phyloP scores from a whole-genome alignment of 768 basidiomycete species.

The Rhodocollybia butyracea region DNA sequence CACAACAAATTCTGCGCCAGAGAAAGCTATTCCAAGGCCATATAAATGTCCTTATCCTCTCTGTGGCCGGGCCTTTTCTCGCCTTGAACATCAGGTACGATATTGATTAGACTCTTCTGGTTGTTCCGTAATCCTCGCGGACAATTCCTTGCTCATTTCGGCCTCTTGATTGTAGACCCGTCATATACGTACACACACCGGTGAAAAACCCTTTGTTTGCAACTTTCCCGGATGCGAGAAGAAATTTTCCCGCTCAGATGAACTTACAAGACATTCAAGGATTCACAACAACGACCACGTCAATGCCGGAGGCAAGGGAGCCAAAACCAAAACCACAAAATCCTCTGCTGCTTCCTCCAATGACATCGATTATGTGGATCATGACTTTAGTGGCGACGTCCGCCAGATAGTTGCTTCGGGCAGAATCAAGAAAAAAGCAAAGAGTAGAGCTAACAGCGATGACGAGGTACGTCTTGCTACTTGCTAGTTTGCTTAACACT shows the following conservation, averaged over 20 bases:
- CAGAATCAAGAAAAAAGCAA: constrained; percentile 68
- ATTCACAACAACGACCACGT: constrained; percentile 76
- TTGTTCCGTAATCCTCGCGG: constrained; percentile 3
- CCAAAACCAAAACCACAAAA: constrained; percentile 25
- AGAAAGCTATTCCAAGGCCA: constrained; percentile 44
- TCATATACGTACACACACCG: constrained; percentile 97
- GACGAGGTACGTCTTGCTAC: constrained; percentile 62
- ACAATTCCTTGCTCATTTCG: constrained; percentile 10
- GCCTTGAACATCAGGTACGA: constrained; percentile 90
- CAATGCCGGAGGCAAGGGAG: constrained; percentile 6
- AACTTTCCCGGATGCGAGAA: constrained; percentile 94
- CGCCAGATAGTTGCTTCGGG: constrained; percentile 15
- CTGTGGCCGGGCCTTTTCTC: constrained; percentile 93
- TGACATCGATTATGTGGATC: constrained; percentile 1
- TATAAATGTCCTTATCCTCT: constrained; percentile 95
- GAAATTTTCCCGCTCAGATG: constrained; percentile 96
- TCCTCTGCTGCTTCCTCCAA: constrained; percentile 14
- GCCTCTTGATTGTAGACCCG: constrained; percentile 63
- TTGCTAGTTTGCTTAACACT: constrained; percentile 7
- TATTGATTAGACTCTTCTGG: constrained; percentile 3
- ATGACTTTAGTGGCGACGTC: not conserved
- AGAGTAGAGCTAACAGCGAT: constrained; percentile 76
- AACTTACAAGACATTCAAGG: constrained; percentile 92
- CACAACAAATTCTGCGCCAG: not conserved
- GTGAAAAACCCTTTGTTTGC: constrained; percentile 96